Evolutionary conservation across 768 basidiomycete genomes (phyloP).

Genomic region (Gelatoporia subvermispora): DNA sequence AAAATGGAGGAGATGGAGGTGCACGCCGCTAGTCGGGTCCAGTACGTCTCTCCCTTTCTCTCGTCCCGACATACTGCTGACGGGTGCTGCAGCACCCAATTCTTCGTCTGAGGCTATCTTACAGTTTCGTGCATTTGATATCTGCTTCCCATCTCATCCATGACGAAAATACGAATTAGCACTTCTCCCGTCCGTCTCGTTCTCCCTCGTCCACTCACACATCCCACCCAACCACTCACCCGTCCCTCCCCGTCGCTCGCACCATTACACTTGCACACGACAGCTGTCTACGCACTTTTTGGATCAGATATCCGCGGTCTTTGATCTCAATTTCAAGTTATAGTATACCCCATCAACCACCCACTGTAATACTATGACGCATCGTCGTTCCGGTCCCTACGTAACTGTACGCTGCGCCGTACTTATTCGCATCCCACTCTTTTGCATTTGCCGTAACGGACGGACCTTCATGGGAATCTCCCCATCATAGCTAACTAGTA

Average conservation of each 20-base stretch:
- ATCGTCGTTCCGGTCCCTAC: conserved; percentile 21
- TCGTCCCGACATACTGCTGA: conserved; percentile 8
- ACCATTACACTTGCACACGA: conserved; percentile 20
- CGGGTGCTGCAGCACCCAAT: conserved; percentile 60
- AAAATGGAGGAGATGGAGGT: conserved; percentile 99
- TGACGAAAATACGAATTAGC: conserved; percentile 18
- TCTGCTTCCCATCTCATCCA: conserved; percentile 11
- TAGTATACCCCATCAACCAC: conserved; percentile 31
- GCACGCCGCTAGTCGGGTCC: conserved; percentile 85
- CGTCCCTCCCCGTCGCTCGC: conserved; percentile 14
- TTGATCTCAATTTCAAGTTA: conserved; percentile 25
- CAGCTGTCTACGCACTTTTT: conserved; percentile 18
- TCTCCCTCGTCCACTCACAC: conserved; percentile 3
- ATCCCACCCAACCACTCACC: conserved; percentile 5
- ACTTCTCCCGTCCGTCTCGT: conserved; percentile 10
- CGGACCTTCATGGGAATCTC: conserved; percentile 7
- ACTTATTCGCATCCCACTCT: conserved; percentile 11
- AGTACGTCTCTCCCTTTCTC: conserved; percentile 48
- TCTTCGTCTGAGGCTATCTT: conserved; percentile 62
- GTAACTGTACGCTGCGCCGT: conserved; percentile 20
- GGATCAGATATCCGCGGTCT: conserved; percentile 29
- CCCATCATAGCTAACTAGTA: conserved; percentile 9
- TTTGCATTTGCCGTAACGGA: conserved; percentile 3
- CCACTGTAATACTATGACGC: conserved; percentile 37
- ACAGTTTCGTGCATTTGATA: conserved; percentile 21